Evolutionary conservation across 2,329 filamentous ascomycete genomes (phyloP).

Genomic region (Monilinia fructigena): DNA sequence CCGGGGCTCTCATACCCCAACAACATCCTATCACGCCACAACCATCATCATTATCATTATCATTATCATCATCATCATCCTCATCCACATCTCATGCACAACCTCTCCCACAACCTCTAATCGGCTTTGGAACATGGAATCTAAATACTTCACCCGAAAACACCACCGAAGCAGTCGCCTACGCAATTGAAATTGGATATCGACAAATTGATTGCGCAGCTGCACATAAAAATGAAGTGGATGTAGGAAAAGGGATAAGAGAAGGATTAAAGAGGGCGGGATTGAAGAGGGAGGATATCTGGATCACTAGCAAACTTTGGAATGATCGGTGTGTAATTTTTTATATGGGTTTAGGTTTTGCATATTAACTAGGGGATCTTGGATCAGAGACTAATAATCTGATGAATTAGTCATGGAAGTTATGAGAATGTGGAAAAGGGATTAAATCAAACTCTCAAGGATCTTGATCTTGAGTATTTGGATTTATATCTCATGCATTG

Average conservation of each 20-base stretch:
- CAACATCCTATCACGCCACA: slow-evolving; percentile 6
- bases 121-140: slow-evolving; percentile 25
- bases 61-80: background rate
- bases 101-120: slow-evolving; percentile 15
- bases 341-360: slow-evolving; percentile 38
- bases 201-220: slow-evolving; percentile 33
- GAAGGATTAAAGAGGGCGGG: slow-evolving; percentile 26
- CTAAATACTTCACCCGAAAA: slow-evolving; percentile 13
- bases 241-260: slow-evolving; percentile 30
- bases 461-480: slow-evolving; percentile 61
- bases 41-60: background rate
- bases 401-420: slow-evolving; percentile 9
- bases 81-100: background rate
- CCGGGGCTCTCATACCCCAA: background rate
- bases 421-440: slow-evolving; percentile 13
- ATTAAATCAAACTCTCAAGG: slow-evolving; percentile 58
- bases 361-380: background rate
- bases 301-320: slow-evolving; percentile 34
- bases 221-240: slow-evolving; percentile 28
- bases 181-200: slow-evolving; percentile 31
- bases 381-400: background rate
- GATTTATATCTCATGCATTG: slow-evolving; percentile 72
- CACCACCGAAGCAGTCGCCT: slow-evolving; percentile 24
- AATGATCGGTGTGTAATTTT: slow-evolving; percentile 27
- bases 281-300: slow-evolving; percentile 29